phyloP scores from a whole-genome alignment of 306 rosid species.

The Ormosia semicastrata region DNA sequence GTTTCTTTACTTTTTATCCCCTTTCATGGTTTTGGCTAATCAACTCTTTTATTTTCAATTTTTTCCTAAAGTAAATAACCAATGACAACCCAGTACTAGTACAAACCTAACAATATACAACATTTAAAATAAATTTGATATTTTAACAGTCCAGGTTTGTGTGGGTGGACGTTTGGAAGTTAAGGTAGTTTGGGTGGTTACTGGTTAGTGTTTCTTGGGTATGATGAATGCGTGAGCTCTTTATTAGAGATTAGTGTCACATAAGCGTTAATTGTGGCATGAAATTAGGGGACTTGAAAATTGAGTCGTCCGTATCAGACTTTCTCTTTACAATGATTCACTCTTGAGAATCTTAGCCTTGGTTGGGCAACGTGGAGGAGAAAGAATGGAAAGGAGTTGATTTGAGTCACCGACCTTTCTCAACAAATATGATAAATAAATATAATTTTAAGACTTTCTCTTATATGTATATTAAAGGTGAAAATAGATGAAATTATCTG shows the following conservation, averaged over 20 bases:
- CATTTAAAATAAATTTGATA: background rate
- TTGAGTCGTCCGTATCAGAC: background rate
- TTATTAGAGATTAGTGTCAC: background rate
- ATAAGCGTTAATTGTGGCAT: constrained; percentile 22
- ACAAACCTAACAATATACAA: background rate
- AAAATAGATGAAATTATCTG: too few relatives aligned
- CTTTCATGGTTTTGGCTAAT: too few relatives aligned
- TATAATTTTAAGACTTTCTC: too few relatives aligned
- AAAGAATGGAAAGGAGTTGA: background rate
- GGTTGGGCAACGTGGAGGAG: background rate
- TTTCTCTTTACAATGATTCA: background rate
- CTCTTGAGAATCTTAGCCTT: background rate
- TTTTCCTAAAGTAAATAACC: background rate
- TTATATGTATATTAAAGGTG: too few relatives aligned
- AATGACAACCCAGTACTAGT: background rate
- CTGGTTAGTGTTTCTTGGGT: background rate
- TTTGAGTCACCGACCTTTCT: background rate
- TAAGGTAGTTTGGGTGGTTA: background rate
- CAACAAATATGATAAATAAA: background rate
- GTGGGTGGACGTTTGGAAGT: background rate
- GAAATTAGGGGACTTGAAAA: background rate
- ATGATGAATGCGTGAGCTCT: background rate
- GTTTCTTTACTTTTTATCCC: background rate
- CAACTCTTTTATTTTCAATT: too few relatives aligned
- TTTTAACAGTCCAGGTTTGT: background rate